phyloP scores from a whole-genome alignment of 2,329 filamentous ascomycete species.

The Alternaria viburni region DNA sequence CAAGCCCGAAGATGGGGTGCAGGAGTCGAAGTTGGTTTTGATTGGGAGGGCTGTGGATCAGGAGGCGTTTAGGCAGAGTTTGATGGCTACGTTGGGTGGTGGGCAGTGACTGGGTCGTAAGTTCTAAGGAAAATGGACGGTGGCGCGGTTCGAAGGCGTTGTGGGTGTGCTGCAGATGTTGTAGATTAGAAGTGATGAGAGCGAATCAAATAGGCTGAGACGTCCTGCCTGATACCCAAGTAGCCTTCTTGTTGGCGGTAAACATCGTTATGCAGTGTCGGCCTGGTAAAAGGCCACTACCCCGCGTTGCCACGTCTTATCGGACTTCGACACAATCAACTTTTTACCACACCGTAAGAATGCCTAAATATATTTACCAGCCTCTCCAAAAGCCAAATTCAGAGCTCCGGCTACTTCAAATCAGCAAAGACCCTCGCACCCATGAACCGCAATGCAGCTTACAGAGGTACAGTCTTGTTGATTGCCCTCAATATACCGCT shows the following conservation, averaged over 20 bases:
- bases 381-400: not conserved
- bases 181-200: not conserved
- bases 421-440: not conserved
- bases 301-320: not conserved
- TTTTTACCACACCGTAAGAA: not conserved
- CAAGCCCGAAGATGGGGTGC: not conserved
- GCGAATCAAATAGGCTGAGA: not conserved
- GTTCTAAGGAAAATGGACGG: not conserved
- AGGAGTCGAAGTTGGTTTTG: slow-evolving; percentile 39
- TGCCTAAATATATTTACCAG: not conserved
- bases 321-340: not conserved
- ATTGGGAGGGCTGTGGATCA: slow-evolving; percentile 42
- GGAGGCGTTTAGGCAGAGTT: slow-evolving; percentile 15
- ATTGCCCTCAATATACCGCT: not conserved
- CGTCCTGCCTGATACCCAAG: fast-evolving
- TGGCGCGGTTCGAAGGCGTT: not conserved
- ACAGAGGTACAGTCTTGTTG: fast-evolving
- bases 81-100: slow-evolving; percentile 9
- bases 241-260: not conserved
- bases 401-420: not conserved
- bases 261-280: not conserved
- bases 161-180: not conserved
- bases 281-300: not conserved
- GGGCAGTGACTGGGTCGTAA: not conserved
- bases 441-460: not conserved